Evolutionary conservation across 805 yeast species (phyloP), one percentile per base, ranked within the genome.

Genomic region (Wickerhamiella domercqiae): DNA sequence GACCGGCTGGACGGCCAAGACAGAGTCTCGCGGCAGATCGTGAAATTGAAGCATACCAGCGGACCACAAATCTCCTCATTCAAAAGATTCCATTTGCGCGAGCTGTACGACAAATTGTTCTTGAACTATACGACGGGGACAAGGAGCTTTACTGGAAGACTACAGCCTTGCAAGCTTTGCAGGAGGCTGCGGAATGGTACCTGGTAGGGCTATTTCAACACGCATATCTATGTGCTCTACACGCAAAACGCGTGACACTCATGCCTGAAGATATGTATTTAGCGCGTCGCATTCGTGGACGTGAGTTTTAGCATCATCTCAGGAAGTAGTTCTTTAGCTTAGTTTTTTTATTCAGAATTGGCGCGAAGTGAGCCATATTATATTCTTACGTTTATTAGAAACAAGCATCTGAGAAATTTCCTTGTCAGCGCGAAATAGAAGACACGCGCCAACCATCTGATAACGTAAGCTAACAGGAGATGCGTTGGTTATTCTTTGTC

Each of bases 101-200:
- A 71, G 73, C 86, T 60, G 95, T 86, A 41, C 73, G 95, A 64
- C 95, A 86, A 67, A 82, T 87, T 47, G 93, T 95, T 47, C 87
- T 79, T 64, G 95, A 84, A 61, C 79, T 80, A 74, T 42, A 42
- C 24, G 44, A 36, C 9, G 50, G 46, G 60, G 75, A 87, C 53
- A 93, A 80, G 60, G 43, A 43, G 20, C 73, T 84, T 64, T 78
- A 94, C 71, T 87, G 90, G 78, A 96, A 87, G 65, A 80, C 94
- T 40, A 80, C 93, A 49, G 98, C 98, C 49, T 79, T 87, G 50
- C 86, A 94, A 67, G 98, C 98, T 51, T 70, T 87, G 55, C 98
- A 87, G 66, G 98, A 90, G 68, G 86, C 97, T 47, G 94, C 87
- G 46, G 98, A 87, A 71, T 96, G 96, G 57, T 90, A 84, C 73